Conservation (phyloP, 352 stramenopile species). For the Pythium oligandrum region DNA sequence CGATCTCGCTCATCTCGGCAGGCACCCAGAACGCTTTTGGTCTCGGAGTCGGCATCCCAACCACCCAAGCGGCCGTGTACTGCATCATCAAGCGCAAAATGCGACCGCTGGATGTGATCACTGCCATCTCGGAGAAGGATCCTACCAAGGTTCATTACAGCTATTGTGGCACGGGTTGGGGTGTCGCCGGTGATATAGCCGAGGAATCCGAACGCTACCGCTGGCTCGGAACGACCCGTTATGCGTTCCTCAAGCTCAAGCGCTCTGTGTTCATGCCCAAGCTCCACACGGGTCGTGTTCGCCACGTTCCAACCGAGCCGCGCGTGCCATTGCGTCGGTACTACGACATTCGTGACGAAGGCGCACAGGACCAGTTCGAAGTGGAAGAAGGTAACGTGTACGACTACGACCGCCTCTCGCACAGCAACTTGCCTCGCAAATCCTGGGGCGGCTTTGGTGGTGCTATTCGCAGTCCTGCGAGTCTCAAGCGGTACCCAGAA, state of each 20-base stretch:
- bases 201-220: constrained; percentile 75
- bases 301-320: constrained; percentile 63
- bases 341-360: constrained; percentile 70
- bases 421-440: constrained; percentile 26
- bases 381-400: constrained; percentile 81
- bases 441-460: constrained; percentile 58
- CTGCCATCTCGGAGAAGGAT: constrained; percentile 47
- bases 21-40: constrained; percentile 83
- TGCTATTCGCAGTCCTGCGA: constrained; percentile 56
- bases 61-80: constrained; percentile 58
- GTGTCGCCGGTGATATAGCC: constrained; percentile 67
- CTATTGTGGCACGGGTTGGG: constrained; percentile 80
- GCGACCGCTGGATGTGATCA: constrained; percentile 72
- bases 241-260: constrained; percentile 78
- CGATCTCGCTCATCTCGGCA: constrained; percentile 76
- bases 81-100: constrained; percentile 86
- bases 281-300: constrained; percentile 57
- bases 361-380: constrained; percentile 77
- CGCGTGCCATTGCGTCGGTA: constrained; percentile 59
- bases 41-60: constrained; percentile 62
- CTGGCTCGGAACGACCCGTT: constrained; percentile 71
- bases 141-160: constrained; percentile 71
- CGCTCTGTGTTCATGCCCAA: constrained; percentile 50
- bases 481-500: constrained; percentile 52
- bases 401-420: constrained; percentile 31